Evolutionary conservation across 768 basidiomycete genomes (phyloP), one percentile per base, ranked within the genome.

Genomic region (Rhodotorula babjevae): DNA sequence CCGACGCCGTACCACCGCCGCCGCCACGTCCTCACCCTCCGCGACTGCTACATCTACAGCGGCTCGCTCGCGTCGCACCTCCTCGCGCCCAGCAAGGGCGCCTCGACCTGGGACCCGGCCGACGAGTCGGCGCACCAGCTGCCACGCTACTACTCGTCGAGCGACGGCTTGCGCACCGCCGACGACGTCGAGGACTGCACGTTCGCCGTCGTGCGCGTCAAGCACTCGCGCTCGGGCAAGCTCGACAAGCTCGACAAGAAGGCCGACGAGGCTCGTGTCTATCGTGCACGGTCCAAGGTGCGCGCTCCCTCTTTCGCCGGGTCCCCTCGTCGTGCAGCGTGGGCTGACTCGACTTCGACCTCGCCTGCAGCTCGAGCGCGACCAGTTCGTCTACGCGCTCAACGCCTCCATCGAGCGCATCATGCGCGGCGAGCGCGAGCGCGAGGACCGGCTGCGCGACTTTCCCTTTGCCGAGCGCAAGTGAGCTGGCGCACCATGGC

Each of bases 351-450:
- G 23, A 18, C 18, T 23, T 21, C 15, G 7, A 25, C n/a, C 15
- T n/a, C 1, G 10, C n/a, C 12, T 18, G 15, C 52, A 75, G 74
- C 63, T 75, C 58, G 95, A 98, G 81, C 84, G 94, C 42, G 93
- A 98, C 80, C 85, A 89, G 42, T 97, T 94, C 94, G 92, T 92
- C 77, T 96, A 91, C 90, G 92, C 91, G 1, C 82, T 98, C 76
- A 93, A 91, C 72, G 86, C 86, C 58, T 92, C 95, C 82, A 92
- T 96, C 72, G 93, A 97, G 81, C 88, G 87, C 79, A 82, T 90
- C 23, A 87, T 87, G 52, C 84, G 91, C 78, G 81, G 82, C 16
- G 86, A 87, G 77, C 82, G 79, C 72, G 86, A 85, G 29, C 83
- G 91, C 74, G 93, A 94, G 80, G 84, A 83, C 55, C 85, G 80